Evolutionary conservation across 2,329 filamentous ascomycete species (phyloP).

Genomic region (Xenoacremonium recifei): DNA sequence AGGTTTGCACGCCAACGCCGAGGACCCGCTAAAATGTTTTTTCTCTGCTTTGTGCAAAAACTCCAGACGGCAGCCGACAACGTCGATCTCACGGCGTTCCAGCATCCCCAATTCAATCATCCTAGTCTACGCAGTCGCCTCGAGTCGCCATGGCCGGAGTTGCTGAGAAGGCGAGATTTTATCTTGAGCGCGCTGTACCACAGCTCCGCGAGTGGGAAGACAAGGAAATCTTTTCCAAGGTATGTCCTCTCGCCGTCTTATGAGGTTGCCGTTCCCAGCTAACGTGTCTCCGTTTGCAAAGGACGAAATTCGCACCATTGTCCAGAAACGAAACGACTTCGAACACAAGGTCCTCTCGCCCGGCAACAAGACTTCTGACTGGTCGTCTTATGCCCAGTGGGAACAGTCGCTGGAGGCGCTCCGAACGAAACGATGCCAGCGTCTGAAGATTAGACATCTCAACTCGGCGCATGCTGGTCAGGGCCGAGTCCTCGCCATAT

Average conservation of each 20-base stretch:
- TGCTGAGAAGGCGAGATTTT: slow-evolving; percentile 92
- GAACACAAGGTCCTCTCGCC: slow-evolving; percentile 88
- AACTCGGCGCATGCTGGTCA: slow-evolving; percentile 70
- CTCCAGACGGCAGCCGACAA: too few species aligned
- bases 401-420: slow-evolving; percentile 70
- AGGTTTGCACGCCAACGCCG: too few species aligned
- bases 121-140: background rate
- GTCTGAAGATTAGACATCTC: slow-evolving; percentile 69
- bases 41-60: slow-evolving; percentile 7
- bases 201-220: slow-evolving; percentile 90
- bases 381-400: slow-evolving; percentile 77
- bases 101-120: slow-evolving; percentile 1
- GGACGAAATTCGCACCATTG: slow-evolving; percentile 87
- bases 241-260: slow-evolving; percentile 33
- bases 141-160: slow-evolving; percentile 69
- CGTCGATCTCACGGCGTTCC: background rate
- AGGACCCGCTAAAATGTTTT: slow-evolving; percentile 17
- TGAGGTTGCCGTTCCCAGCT: background rate
- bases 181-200: slow-evolving; percentile 86
- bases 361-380: slow-evolving; percentile 74
- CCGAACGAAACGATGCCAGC: slow-evolving; percentile 77
- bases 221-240: slow-evolving; percentile 86
- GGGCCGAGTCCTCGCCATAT: slow-evolving; percentile 81
- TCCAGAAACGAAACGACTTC: slow-evolving; percentile 87
- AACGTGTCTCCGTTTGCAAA: slow-evolving; percentile 31